Conservation (phyloP, 441 rosid genomes). For the Sinapis alba region DNA sequence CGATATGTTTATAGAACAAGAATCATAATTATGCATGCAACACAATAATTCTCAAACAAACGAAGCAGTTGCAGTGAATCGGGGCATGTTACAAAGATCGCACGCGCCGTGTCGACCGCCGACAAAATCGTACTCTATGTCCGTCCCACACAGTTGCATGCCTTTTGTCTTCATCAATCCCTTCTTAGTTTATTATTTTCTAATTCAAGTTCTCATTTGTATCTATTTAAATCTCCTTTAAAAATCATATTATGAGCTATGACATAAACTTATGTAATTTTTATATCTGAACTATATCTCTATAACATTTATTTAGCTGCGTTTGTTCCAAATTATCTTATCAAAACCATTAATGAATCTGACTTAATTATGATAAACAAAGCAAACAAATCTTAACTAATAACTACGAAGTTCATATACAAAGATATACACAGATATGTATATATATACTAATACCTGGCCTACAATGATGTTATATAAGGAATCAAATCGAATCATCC, state of each 20-base stretch:
- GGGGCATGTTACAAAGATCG: constrained; percentile 39
- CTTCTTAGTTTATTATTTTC: neutral
- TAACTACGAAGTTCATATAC: constrained; percentile 14
- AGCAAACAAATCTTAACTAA: neutral
- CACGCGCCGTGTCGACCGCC: constrained; percentile 40
- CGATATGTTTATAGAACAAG: neutral
- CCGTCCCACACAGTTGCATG: constrained; percentile 28
- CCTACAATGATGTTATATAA: constrained; percentile 3
- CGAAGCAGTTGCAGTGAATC: constrained; percentile 33
- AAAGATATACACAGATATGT: neutral
- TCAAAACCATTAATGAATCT: constrained; percentile 22
- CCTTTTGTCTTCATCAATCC: constrained; percentile 18
- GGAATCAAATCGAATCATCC: constrained; percentile 25
- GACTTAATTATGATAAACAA: neutral
- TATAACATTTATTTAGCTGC: constrained; percentile 13
- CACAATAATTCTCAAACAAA: constrained; percentile 27
- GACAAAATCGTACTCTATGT: constrained; percentile 35
- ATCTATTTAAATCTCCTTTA: neutral
- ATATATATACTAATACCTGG: neutral
- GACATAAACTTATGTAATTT: neutral
- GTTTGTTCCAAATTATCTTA: constrained; percentile 28
- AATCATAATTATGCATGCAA: constrained; percentile 7
- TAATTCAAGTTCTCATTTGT: neutral
- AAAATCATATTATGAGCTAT: neutral
- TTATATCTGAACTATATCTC: constrained; percentile 19